phyloP scores from a whole-genome alignment of 2,329 filamentous ascomycete species.

The Pseudonectria foliicola region DNA sequence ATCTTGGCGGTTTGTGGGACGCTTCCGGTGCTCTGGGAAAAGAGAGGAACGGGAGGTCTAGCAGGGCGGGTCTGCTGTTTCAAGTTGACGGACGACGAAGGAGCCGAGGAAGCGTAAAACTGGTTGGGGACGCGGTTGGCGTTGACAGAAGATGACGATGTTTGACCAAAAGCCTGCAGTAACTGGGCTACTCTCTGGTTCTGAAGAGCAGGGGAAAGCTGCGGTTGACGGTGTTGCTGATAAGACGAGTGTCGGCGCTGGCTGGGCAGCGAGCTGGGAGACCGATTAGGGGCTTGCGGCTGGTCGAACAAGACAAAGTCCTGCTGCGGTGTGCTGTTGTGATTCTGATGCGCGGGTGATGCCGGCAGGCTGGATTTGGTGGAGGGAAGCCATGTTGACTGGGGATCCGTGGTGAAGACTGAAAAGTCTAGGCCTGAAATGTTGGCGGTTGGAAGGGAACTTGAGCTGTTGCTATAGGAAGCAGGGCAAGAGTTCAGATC shows the following conservation, averaged over 20 bases:
- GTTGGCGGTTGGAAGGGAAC: slow-evolving; percentile 50
- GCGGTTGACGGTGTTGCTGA: slow-evolving; percentile 37
- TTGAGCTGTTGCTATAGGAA: slow-evolving; percentile 49
- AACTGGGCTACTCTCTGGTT: slow-evolving; percentile 54
- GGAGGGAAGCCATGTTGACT: slow-evolving; percentile 75
- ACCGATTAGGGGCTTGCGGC: slow-evolving; percentile 35
- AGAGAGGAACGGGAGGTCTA: slow-evolving; percentile 66
- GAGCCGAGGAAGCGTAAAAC: slow-evolving; percentile 62
- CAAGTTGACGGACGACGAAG: slow-evolving; percentile 51
- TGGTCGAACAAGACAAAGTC: slow-evolving; percentile 75
- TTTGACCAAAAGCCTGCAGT: slow-evolving; percentile 51
- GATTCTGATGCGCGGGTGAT: slow-evolving; percentile 50
- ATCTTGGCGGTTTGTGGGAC: slow-evolving; percentile 38
- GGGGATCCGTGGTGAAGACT: slow-evolving; percentile 80
- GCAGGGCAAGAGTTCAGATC: slow-evolving; percentile 63
- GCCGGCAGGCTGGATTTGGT: slow-evolving; percentile 57
- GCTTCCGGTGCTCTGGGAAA: slow-evolving; percentile 53
- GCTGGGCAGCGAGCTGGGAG: slow-evolving; percentile 31
- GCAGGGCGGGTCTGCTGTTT: slow-evolving; percentile 42
- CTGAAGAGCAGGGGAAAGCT: slow-evolving; percentile 37
- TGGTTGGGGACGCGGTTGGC: slow-evolving; percentile 51
- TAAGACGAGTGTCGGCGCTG: slow-evolving; percentile 40
- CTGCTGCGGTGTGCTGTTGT: slow-evolving; percentile 48
- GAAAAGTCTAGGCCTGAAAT: slow-evolving; percentile 58
- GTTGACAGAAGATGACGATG: slow-evolving; percentile 47